Evolutionary conservation across 2,329 filamentous ascomycete genomes (phyloP).

Genomic region (Colletotrichum sp.): DNA sequence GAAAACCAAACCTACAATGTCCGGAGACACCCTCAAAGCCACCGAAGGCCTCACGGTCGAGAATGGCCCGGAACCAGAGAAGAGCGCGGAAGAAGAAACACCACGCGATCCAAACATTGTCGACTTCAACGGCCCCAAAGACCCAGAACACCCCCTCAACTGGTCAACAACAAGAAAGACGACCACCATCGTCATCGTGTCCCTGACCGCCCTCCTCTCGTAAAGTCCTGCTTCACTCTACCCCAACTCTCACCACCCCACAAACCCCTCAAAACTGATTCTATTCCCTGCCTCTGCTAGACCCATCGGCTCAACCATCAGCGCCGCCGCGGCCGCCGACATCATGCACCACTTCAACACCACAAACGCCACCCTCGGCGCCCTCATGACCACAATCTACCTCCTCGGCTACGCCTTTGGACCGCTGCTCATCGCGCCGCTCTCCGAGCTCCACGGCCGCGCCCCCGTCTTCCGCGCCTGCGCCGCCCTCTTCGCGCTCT

Average conservation of each 20-base stretch:
- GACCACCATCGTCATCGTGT: slow-evolving; percentile 53
- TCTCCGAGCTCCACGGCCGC: slow-evolving; percentile 54
- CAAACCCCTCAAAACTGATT: neutral
- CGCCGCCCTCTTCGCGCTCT: slow-evolving; percentile 41
- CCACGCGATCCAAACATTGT: slow-evolving; percentile 38
- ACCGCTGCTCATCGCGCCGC: slow-evolving; percentile 50
- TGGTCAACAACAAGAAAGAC: slow-evolving; percentile 62
- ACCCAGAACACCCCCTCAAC: slow-evolving; percentile 57
- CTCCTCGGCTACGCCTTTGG: slow-evolving; percentile 58
- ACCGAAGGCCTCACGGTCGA: neutral
- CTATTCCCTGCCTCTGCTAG: neutral
- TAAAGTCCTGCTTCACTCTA: too few species aligned
- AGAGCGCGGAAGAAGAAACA: neutral
- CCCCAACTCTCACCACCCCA: too few species aligned
- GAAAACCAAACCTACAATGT: neutral
- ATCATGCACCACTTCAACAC: slow-evolving; percentile 61
- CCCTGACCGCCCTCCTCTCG: slow-evolving; percentile 43
- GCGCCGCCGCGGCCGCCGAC: slow-evolving; percentile 53
- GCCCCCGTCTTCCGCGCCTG: slow-evolving; percentile 46
- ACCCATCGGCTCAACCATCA: slow-evolving; percentile 61
- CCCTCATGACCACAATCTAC: slow-evolving; percentile 43
- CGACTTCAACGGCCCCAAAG: slow-evolving; percentile 57
- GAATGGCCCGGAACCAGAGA: neutral
- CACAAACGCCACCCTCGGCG: slow-evolving; percentile 39
- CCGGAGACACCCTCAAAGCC: neutral